Conservation (phyloP, 768 basidiomycete genomes). For the Rhodosporidiobolus odoratus region DNA sequence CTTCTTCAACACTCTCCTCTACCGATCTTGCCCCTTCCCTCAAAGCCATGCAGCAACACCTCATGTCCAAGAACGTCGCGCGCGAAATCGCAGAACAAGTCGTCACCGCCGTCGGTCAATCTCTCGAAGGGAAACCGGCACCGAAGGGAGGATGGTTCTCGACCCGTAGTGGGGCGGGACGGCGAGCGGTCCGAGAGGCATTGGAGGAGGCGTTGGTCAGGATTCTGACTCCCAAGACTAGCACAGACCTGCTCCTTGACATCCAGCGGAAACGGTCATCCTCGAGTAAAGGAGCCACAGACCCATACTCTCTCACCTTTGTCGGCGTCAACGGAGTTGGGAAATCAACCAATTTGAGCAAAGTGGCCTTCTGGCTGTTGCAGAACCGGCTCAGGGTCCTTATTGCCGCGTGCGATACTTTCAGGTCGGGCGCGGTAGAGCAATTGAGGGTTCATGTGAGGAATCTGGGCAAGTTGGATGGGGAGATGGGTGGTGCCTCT, state of each 20-base stretch:
- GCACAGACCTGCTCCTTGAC: conserved; percentile 89
- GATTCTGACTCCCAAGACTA: conserved; percentile 91
- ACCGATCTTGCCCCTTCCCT: conserved; percentile 80
- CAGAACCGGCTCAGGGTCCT: conserved; percentile 89
- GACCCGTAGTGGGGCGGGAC: conserved; percentile 46
- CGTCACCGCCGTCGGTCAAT: conserved; percentile 87
- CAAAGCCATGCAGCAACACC: conserved; percentile 90
- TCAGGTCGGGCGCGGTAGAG: conserved; percentile 92
- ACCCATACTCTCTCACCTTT: conserved; percentile 89
- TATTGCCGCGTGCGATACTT: conserved; percentile 98
- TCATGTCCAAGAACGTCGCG: conserved; percentile 98
- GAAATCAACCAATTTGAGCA: conserved; percentile 94
- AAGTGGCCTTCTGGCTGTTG: conserved; percentile 98
- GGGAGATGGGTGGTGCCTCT: conserved; percentile 55
- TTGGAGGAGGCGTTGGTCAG: conserved; percentile 81
- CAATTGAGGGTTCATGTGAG: conserved; percentile 93
- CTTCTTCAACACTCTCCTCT: conserved; percentile 64
- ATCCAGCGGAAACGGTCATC: conserved; percentile 73
- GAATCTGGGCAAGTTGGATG: conserved; percentile 77
- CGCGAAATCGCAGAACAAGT: conserved; percentile 91
- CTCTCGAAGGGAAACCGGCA: conserved; percentile 73
- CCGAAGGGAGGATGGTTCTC: conserved; percentile 55
- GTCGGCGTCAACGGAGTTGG: conserved; percentile 99
- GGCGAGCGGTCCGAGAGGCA: conserved; percentile 59
- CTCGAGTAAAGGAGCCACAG: conserved; percentile 42